A percentile compares a stretch with the other conserved stretches of the same genome.
These are phyloP conservation scores for Sporobolomyces roseus DNA, from an alignment of 768 basidiomycete species.

Conservation along the genomic window DNA sequence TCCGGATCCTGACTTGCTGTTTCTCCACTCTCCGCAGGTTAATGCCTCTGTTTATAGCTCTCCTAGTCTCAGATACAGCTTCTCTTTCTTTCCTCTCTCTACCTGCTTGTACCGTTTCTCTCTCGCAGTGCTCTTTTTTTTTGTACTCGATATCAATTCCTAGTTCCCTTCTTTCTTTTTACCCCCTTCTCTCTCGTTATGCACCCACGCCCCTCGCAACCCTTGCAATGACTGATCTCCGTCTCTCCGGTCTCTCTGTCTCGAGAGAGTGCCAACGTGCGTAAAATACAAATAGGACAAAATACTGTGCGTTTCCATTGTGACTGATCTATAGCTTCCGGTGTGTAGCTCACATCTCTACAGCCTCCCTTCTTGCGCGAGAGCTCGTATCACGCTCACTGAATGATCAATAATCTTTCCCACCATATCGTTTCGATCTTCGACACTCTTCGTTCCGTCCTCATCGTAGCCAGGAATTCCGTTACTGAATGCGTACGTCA, in stretches of 20 bases:
- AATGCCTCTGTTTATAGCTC: no score
- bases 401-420: conserved; percentile 17
- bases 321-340: conserved; percentile 19
- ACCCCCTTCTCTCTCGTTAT: neutral
- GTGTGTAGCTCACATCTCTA: no score
- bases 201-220: neutral
- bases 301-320: neutral
- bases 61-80: no score
- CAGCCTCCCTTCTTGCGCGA: conserved; percentile 25
- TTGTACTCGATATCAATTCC: no score
- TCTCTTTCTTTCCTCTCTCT: conserved; percentile 1
- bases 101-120: neutral
- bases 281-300: neutral
- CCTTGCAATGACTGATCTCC: no score
- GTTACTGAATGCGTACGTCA: conserved; percentile 25
- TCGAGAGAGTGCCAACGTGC: neutral
- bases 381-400: conserved; percentile 6
- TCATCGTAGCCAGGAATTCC: conserved; percentile 4
- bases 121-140: neutral
- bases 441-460: neutral
- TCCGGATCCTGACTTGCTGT: neutral
- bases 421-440: conserved; percentile 22
- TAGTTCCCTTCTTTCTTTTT: no score
- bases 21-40: neutral
- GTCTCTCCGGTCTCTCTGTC: no score